Evolutionary conservation across 2,329 filamentous ascomycete genomes (phyloP), one percentile per base, ranked within the genome.

Genomic region (Exserohilum rostratum): DNA sequence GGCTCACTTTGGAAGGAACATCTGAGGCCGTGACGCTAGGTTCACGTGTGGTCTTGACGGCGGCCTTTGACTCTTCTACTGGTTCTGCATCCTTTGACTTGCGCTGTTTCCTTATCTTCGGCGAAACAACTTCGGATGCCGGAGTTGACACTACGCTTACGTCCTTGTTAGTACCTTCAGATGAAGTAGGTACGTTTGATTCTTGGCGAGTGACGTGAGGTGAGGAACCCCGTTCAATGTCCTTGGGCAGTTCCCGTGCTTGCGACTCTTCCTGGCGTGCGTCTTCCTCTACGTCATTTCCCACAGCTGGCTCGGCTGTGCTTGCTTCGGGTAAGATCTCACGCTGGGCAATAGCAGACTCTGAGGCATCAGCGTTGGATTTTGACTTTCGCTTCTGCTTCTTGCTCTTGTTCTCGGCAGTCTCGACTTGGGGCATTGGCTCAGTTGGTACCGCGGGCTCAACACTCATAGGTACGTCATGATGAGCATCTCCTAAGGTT

Each of bases 361-460:
- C 39, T 54, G 50, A 64, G 29, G 48, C 40, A 10, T 1, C 29
- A 37, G 45, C 20, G 25, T 25, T 25, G 10, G 31, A 29, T 61
- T 59, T 68, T 29, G 47, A 52, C 42, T 56, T 70, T 52, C 52
- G 53, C 42, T 57, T 61, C 10, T 64, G 55, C 35, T 66, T 63
- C 43, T 63, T 63, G 39, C 40, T 56, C 50, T 62, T 63, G 49
- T 55, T 63, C 7, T 46, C 11, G 15, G 31, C 42, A 10, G 22
- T 10, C n/a, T 44, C 38, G 15, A 29, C 13, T 34, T 49, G 43
- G 2, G 42, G 46, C 61, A 42, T 55, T 38, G 48, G 50, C 13
- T 50, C 34, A 6, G 17, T 37, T 22, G 29, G 9, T 12, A 6
- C 25, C 2, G 15, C 18, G 9, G 42, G n/a, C 27, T 50, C 44